These are phyloP conservation scores for Tylopilus orsonianus DNA, from an alignment of 1,284 basidiomycete species.

Conservation along the genomic window DNA sequence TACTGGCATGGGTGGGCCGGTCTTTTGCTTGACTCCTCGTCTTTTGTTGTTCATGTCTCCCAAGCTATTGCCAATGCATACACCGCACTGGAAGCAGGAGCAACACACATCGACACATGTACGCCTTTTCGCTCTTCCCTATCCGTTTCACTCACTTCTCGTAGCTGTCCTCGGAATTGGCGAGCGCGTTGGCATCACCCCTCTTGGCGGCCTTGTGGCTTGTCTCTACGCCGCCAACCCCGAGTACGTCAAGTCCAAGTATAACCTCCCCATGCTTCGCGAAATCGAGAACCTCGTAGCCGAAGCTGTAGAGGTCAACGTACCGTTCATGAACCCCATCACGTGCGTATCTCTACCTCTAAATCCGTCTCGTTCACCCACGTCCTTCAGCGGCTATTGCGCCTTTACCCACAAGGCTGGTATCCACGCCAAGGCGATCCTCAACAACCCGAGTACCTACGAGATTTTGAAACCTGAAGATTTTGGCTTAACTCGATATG, in stretches of 20 bases:
- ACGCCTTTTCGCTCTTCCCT: constrained; percentile 28
- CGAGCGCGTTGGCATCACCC: constrained; percentile 98
- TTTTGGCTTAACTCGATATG: constrained; percentile 97
- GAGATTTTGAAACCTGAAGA: constrained; percentile 98
- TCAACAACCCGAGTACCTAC: constrained; percentile 99
- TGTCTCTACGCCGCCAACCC: constrained; percentile 96
- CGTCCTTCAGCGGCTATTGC: constrained; percentile 79
- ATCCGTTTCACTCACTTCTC: constrained; percentile 2
- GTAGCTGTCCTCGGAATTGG: constrained; percentile 91
- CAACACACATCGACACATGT: constrained; percentile 99
- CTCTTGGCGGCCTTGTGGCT: constrained; percentile 95
- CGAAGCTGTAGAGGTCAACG: constrained; percentile 96
- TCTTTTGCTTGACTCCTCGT: not conserved
- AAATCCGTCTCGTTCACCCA: constrained; percentile 4
- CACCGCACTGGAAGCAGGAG: constrained; percentile 97
- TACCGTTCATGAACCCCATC: constrained; percentile 96
- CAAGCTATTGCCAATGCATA: constrained; percentile 98
- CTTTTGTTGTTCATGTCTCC: constrained; percentile 2
- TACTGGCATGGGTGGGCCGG: constrained; percentile 77
- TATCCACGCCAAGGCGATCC: constrained; percentile 99
- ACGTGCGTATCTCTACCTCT: constrained; percentile 50
- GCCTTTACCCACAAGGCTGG: constrained; percentile 99
- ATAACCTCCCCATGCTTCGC: constrained; percentile 95
- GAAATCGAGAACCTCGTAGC: constrained; percentile 99
- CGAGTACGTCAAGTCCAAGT: constrained; percentile 99